phyloP scores from a whole-genome alignment of 345 rosid genomes.

The rapeseed (Brassica napus) region Da-Ae NC_063442.1:32328501-32329000 shows the following conservation, averaged over 20 bases:
- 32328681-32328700: constrained; percentile 83
- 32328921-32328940: constrained; percentile 87
- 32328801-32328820: constrained; percentile 76
- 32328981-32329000: constrained; percentile 61
- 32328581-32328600: constrained; percentile 48
- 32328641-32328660: constrained; percentile 65
- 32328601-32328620: constrained; percentile 66
- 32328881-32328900: constrained; percentile 90
- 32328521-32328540: constrained; percentile 49
- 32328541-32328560: constrained; percentile 50
- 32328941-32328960: constrained; percentile 90
- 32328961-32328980: constrained; percentile 85
- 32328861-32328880: constrained; percentile 91
- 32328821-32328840: constrained; percentile 63
- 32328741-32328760: constrained; percentile 36
- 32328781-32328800: constrained; percentile 89
- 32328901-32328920: constrained; percentile 99
- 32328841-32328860: constrained; percentile 59
- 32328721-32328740: constrained; percentile 56
- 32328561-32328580: constrained; percentile 57
- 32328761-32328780: constrained; percentile 59
- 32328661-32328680: constrained; percentile 51
- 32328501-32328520: constrained; percentile 41
- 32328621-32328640: constrained; percentile 66
- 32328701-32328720: constrained; percentile 93